These are phyloP conservation scores for Citrullus mucosospermus DNA, from an alignment of 306 rosid genomes.

Conservation along the genomic window DNA sequence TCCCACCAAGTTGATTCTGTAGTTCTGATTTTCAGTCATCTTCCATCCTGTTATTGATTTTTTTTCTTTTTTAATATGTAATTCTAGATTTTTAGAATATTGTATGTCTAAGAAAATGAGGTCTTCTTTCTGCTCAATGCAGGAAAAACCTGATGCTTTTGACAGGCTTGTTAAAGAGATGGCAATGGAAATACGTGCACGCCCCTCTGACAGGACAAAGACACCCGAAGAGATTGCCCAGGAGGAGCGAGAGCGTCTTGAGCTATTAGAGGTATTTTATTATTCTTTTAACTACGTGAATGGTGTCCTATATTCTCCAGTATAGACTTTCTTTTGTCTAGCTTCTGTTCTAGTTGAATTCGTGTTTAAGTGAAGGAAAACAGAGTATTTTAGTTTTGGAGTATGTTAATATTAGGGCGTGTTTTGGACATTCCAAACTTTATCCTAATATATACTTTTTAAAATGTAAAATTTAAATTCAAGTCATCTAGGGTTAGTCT, in stretches of 20 bases:
- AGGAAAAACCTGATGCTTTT: conserved; percentile 68
- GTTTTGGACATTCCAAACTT: too few relatives aligned
- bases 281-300: neutral
- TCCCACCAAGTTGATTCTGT: neutral
- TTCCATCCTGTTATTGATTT: neutral
- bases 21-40: neutral
- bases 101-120: neutral
- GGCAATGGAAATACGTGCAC: conserved; percentile 80
- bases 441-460: too few relatives aligned
- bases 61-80: neutral
- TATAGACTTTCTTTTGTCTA: neutral
- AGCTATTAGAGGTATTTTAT: conserved; percentile 55
- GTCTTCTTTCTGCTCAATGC: conserved; percentile 23
- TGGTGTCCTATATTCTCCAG: neutral
- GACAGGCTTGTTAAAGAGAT: conserved; percentile 59
- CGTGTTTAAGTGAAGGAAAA: neutral
- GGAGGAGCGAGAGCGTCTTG: conserved; percentile 76
- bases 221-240: conserved; percentile 87
- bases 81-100: neutral
- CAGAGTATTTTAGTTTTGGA: neutral
- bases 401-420: too few relatives aligned
- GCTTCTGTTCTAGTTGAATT: neutral
- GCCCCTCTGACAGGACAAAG: conserved; percentile 81
- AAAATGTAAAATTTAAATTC: too few relatives aligned
- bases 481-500: too few relatives aligned